A percentile compares a stretch with the other conserved stretches of the same genome.
These are phyloP conservation scores for Fusarium sp. DNA, from an alignment of 2,329 filamentous ascomycete genomes.

Conservation along the genomic window DNA sequence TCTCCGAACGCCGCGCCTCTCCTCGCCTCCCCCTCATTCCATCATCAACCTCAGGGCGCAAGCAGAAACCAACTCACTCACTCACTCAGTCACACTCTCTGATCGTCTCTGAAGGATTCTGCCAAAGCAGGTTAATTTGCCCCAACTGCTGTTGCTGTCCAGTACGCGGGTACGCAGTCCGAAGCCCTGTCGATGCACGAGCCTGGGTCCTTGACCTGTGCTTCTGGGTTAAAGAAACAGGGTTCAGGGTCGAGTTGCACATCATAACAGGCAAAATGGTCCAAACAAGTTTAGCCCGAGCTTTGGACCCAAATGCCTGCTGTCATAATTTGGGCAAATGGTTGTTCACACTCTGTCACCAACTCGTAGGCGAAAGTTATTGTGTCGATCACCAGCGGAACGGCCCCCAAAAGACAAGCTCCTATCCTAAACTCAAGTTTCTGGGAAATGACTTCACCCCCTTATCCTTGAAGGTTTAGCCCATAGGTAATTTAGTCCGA, in stretches of 20 bases:
- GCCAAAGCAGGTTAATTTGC: conserved; percentile 36
- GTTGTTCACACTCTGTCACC: neutral
- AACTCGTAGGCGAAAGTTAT: conserved; percentile 3
- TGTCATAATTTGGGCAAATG: neutral
- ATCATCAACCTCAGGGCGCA: conserved; percentile 22
- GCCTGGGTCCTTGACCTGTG: conserved; percentile 1
- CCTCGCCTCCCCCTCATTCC: neutral
- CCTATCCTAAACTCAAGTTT: neutral
- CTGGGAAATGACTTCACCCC: neutral
- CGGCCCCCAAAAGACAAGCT: conserved; percentile 20
- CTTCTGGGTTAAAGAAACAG: conserved; percentile 14
- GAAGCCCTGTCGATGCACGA: conserved; percentile 15
- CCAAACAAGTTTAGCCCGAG: neutral
- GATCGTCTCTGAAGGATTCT: conserved; percentile 21
- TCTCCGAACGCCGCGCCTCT: conserved; percentile 1
- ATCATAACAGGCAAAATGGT: conserved; percentile 30
- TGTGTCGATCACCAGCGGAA: conserved; percentile 15
- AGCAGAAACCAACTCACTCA: neutral
- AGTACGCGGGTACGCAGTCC: conserved; percentile 26
- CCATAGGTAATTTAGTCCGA: neutral
- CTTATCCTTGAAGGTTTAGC: neutral
- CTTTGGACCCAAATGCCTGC: neutral
- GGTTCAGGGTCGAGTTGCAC: conserved; percentile 12
- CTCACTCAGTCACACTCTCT: neutral
- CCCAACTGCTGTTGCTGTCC: neutral